These are phyloP conservation scores for Salix caprea DNA, from an alignment of 345 rosid species.

Conservation along the genomic window DNA sequence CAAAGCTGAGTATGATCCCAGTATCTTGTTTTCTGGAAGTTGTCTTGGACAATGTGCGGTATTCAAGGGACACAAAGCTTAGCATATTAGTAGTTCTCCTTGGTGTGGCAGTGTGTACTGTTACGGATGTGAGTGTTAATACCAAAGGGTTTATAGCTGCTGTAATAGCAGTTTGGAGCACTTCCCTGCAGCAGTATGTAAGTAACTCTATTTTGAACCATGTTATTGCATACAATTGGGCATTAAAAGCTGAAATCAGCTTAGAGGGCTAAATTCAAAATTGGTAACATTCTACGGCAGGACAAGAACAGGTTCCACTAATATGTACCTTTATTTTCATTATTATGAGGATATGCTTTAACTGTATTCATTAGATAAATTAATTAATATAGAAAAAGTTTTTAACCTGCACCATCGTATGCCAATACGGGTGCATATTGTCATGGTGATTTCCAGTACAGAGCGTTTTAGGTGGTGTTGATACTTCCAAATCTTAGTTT, in stretches of 20 bases:
- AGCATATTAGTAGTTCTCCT: slow-evolving; percentile 85
- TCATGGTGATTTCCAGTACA: not conserved
- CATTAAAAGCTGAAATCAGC: not conserved
- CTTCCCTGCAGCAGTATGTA: slow-evolving; percentile 95
- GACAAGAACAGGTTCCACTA: not conserved
- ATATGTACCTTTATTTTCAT: not conserved
- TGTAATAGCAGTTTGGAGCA: slow-evolving; percentile 93
- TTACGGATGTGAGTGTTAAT: slow-evolving; percentile 96
- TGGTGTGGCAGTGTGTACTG: slow-evolving; percentile 98
- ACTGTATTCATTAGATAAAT: not conserved
- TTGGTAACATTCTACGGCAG: not conserved
- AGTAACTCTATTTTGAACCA: slow-evolving; percentile 26
- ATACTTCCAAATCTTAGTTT: not conserved
- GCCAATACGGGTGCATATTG: not conserved
- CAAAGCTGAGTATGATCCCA: slow-evolving; percentile 97
- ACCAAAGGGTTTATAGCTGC: slow-evolving; percentile 89
- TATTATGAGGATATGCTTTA: too few species aligned
- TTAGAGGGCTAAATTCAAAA: not conserved
- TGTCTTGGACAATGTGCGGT: slow-evolving; percentile 81
- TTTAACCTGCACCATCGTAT: not conserved
- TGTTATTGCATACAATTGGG: not conserved
- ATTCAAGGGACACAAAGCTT: slow-evolving; percentile 95
- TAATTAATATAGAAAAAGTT: not conserved
- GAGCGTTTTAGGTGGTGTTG: not conserved
- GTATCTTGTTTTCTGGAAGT: slow-evolving; percentile 94